Evolutionary conservation across 179 eudicot genomes (phyloP), one percentile per base, ranked within the genome.

Genomic region (Beta macrorhiza): DNA sequence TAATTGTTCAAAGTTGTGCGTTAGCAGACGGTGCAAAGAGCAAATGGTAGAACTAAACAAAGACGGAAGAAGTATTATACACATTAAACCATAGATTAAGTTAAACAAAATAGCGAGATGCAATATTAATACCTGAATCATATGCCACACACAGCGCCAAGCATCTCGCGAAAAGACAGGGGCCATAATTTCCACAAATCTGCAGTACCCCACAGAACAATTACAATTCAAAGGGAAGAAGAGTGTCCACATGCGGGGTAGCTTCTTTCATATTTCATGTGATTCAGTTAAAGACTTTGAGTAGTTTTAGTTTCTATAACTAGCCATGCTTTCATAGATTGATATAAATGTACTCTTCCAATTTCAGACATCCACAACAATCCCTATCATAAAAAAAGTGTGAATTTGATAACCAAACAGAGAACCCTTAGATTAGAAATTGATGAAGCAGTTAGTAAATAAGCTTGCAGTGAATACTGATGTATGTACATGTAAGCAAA

Each of bases 131-230:
- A 95, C 99, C 98, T 95, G 99, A 90, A 95, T 92, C 98, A 95
- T 91, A 84, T 95, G 92, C 98, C 98, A 95, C 58, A 95, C 98
- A 81, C 98, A 95, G 61, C 93, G 93, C 99, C 99, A 95, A 58
- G 99, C 99, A 79, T 83, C 87, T 80, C 95, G 87, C 29, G 99
- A 95, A 84, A 95, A 95, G 71, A 93, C 98, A 65, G 99, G 99
- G 77, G 99, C 99, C 99, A 95, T 95, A 67, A 95, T 95, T 81
- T 95, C 99, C 63, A 95, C 98, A 86, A 95, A 95, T 74, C 99
- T 95, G 93, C 76, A 85, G 67, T 71, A 80, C 52, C 49, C 74
- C 52, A 76, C 58, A 69, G 14, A 42, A 73, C 20, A 19, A 37
- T n/a, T 13, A 52, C 44, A 29, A 57, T 74, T 16, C 47, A 62